Evolutionary conservation across 495 filamentous ascomycete species (phyloP), one percentile per base, ranked within the genome.

Genomic region (Amorphotheca resinae): DNA sequence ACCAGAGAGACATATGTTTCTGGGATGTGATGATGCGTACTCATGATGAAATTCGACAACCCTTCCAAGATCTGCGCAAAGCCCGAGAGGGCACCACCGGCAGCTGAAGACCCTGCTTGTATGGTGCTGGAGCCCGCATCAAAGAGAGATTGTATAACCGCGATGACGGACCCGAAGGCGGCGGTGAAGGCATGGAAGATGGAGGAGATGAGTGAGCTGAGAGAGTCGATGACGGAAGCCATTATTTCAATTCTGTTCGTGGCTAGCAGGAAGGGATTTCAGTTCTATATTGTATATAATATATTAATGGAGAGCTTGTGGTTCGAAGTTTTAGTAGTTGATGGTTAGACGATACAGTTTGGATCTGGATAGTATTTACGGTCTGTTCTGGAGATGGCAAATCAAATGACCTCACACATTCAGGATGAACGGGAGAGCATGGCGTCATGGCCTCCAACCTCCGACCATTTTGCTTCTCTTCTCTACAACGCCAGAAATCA

Each of bases 11-110:
- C n/a, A n/a, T n/a, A n/a, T n/a, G n/a, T n/a, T n/a, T n/a, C n/a
- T n/a, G n/a, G n/a, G n/a, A n/a, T n/a, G n/a, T n/a, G n/a, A n/a
- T 14, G 18, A 18, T 15, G 61, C 62, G 47, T 45, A 67, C 64
- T 56, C 7, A 67, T 40, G 8, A 64, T 38, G 47, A 68, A 68
- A 4, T 63, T 62, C 8, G 66, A 39, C 9, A 64, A 49, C 2
- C 61, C 60, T 34, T 64, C 59, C 33, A 57, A 55, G 4, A 57
- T 53, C 22, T 63, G 59, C 9, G 54, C 51, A 1, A 61, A 43
- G 0, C 47, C 48, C 22, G 41, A 36, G 14, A 59, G 42, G 7
- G 55, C 39, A 5, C 33, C 47, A 6, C 43, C 35, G 20, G 62
- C 28, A 4, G 60, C 52, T 0, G 46, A 18, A 33, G 65, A 49